Evolutionary conservation across 768 basidiomycete species (phyloP).

Genomic region (Pleurotus tuoliensis): DNA sequence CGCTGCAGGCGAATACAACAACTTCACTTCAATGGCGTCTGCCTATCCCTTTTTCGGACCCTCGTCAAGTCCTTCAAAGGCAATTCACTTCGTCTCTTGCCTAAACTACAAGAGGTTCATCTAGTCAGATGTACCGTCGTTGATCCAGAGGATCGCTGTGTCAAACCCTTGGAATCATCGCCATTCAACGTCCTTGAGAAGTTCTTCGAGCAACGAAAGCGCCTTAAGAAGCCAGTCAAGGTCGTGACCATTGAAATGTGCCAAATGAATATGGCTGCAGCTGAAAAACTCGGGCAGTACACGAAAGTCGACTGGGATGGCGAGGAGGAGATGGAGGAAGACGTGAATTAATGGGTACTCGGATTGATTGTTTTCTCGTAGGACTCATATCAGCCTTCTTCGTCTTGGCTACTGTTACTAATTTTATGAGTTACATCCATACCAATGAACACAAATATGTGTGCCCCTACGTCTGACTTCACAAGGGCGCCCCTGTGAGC

Average conservation of each 20-base stretch:
- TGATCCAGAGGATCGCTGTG: background rate
- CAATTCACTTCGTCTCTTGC: background rate
- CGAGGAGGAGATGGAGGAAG: background rate
- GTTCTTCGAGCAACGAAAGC: too few relatives aligned
- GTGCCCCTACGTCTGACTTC: too few relatives aligned
- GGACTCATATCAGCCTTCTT: background rate
- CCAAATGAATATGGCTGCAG: background rate
- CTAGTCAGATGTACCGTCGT: background rate
- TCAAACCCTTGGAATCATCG: background rate
- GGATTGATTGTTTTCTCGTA: background rate
- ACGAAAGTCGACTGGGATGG: background rate
- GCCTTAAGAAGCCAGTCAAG: too few relatives aligned
- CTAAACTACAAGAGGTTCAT: background rate
- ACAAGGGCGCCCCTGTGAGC: too few relatives aligned
- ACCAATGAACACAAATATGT: too few relatives aligned
- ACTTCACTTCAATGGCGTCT: background rate
- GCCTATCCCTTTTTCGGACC: background rate
- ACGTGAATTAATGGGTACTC: background rate
- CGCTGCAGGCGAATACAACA: background rate
- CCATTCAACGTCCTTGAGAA: too few relatives aligned
- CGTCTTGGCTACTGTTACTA: background rate
- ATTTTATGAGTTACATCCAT: background rate
- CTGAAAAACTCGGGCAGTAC: background rate
- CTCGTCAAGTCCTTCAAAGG: background rate
- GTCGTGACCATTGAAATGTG: background rate